phyloP scores from a whole-genome alignment of 1,284 basidiomycete genomes.

The Chondrostereum purpureum region DNA sequence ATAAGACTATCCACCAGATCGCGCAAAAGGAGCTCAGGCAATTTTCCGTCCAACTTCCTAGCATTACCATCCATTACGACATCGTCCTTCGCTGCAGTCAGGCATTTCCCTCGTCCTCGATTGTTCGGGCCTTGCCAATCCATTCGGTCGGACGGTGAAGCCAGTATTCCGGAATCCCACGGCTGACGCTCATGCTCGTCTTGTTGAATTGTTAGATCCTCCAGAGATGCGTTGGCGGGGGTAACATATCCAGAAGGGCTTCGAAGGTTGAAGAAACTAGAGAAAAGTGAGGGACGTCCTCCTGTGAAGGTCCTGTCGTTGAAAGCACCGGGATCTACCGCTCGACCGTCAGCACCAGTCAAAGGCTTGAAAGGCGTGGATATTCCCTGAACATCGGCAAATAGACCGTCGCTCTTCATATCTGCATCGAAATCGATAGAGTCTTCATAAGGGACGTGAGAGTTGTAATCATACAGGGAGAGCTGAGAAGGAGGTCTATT shows the following conservation, averaged over 20 bases:
- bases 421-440: conserved; percentile 8
- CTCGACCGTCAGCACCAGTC: conserved; percentile 1
- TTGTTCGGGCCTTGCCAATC: conserved; percentile 13
- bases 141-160: conserved; percentile 30
- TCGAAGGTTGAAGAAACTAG: conserved; percentile 6
- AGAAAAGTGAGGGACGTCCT: conserved; percentile 1
- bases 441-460: conserved; percentile 18
- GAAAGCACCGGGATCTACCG: not conserved
- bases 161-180: conserved; percentile 39
- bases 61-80: conserved; percentile 6
- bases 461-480: conserved; percentile 23
- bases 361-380: conserved; percentile 22
- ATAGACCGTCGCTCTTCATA: conserved; percentile 16
- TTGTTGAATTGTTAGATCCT: conserved; percentile 7
- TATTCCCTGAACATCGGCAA: conserved; percentile 20
- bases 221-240: conserved; percentile 8
- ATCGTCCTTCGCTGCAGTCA: conserved; percentile 7
- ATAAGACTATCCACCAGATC: conserved; percentile 11
- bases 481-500: conserved; percentile 39
- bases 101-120: conserved; percentile 2
- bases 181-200: conserved; percentile 15
- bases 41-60: too few relatives aligned
- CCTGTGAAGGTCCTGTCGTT: conserved; percentile 1
- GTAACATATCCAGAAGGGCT: conserved; percentile 9
- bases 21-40: too few relatives aligned